Conservation (phyloP, 768 basidiomycete species). For the Termitomyces titanicus region DNA sequence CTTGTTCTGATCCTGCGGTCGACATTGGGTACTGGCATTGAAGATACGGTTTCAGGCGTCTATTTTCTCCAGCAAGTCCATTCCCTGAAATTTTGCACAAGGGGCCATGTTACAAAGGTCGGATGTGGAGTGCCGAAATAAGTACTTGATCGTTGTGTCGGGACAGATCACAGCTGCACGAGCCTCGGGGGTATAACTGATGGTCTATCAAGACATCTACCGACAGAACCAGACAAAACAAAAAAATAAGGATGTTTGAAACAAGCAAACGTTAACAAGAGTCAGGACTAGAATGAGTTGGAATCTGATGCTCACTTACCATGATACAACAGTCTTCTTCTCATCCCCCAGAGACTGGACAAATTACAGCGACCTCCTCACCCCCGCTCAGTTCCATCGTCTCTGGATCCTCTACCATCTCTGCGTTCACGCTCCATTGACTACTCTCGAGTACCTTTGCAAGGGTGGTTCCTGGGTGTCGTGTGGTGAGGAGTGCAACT, state of each 20-base stretch:
- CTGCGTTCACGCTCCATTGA: conserved; percentile 78
- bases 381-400: conserved; percentile 53
- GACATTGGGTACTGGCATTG: too few relatives aligned
- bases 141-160: too few relatives aligned
- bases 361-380: conserved; percentile 78
- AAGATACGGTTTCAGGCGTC: too few relatives aligned
- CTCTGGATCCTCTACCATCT: conserved; percentile 69
- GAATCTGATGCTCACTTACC: neutral
- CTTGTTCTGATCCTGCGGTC: too few relatives aligned
- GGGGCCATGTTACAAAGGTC: too few relatives aligned
- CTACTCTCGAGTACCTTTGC: conserved; percentile 53
- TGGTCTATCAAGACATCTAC: too few relatives aligned
- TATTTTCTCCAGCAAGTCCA: too few relatives aligned
- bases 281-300: neutral
- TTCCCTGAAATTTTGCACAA: too few relatives aligned
- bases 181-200: too few relatives aligned
- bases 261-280: neutral
- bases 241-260: neutral
- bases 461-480: conserved; percentile 50
- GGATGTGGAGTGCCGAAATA: too few relatives aligned
- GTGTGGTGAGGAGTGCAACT: conserved; percentile 44
- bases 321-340: neutral
- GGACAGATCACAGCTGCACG: neutral
- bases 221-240: neutral
- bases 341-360: conserved; percentile 79